These are phyloP conservation scores for Cymbopogon citratus DNA, from an alignment of 176 grass and related monocot species.

Conservation along the genomic window DNA sequence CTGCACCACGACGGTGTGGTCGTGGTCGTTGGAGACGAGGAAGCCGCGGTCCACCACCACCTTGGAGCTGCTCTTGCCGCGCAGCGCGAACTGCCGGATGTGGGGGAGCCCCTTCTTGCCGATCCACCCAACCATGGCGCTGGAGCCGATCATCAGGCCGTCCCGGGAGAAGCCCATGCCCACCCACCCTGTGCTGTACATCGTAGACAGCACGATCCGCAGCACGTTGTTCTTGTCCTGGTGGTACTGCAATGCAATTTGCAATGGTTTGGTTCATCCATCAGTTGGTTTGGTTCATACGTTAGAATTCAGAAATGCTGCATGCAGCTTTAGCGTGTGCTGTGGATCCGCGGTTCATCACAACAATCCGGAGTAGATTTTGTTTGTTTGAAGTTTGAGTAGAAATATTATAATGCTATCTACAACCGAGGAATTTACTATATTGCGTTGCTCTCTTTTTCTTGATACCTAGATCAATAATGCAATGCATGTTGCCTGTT, in stretches of 20 bases:
- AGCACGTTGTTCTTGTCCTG: constrained; percentile 84
- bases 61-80: constrained; percentile 41
- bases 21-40: constrained; percentile 53
- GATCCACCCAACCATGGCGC: constrained; percentile 86
- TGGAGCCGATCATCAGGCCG: constrained; percentile 87
- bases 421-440: not conserved
- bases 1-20: constrained; percentile 60
- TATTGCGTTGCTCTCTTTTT: not conserved
- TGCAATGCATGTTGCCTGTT: not conserved
- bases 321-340: not conserved
- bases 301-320: not conserved
- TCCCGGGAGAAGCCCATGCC: constrained; percentile 86
- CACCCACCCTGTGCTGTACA: constrained; percentile 91
- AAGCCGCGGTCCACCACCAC: constrained; percentile 63
- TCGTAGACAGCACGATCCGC: constrained; percentile 55
- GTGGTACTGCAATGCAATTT: constrained; percentile 47
- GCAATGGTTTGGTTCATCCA: no score
- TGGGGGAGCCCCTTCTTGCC: constrained; percentile 66
- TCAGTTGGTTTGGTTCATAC: not conserved
- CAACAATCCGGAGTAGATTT: not conserved
- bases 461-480: not conserved
- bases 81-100: constrained; percentile 60
- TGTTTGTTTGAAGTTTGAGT: no score
- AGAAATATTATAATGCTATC: not conserved
- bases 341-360: not conserved